Percentiles rank a stretch among this genome's conserved stretches.
Evolutionary conservation across 2,329 filamentous ascomycete species (phyloP).

Genomic region (Diaporthe amygdali): DNA sequence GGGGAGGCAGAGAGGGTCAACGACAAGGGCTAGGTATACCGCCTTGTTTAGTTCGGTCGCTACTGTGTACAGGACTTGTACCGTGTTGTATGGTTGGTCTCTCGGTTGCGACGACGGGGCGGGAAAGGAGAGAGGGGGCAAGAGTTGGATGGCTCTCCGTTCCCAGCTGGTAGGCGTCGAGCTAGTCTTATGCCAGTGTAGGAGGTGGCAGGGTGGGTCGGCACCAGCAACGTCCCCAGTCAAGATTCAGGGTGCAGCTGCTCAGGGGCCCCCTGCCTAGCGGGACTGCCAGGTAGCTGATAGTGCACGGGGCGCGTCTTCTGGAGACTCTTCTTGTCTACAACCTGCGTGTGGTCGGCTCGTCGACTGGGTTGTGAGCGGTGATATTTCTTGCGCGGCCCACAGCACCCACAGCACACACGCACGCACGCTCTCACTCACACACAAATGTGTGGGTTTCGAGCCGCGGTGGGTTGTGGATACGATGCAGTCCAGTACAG

Average conservation of each 20-base stretch:
- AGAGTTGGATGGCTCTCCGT: background rate
- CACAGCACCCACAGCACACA: background rate
- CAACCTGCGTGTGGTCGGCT: background rate
- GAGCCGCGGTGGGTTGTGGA: conserved; percentile 6
- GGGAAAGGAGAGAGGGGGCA: conserved; percentile 17
- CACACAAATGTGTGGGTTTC: background rate
- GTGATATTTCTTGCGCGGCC: background rate
- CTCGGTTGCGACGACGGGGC: conserved; percentile 10
- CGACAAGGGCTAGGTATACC: conserved; percentile 11
- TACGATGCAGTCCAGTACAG: background rate
- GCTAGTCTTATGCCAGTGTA: conserved; percentile 27
- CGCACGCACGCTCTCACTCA: background rate
- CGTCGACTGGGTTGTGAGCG: background rate
- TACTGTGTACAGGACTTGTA: conserved; percentile 4
- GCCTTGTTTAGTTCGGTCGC: conserved; percentile 2
- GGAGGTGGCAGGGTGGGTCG: conserved; percentile 15
- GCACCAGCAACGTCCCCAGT: background rate
- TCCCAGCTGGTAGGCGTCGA: conserved; percentile 20
- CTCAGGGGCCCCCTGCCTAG: conserved; percentile 15
- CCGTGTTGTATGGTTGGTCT: conserved; percentile 16
- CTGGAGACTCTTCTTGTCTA: conserved; percentile 13
- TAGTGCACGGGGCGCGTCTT: conserved; percentile 21
- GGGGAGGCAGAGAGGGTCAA: background rate
- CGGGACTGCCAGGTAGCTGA: conserved; percentile 17
- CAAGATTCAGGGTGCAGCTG: conserved; percentile 11